Conservation (phyloP, 306 rosid species). For the Rubus parviflorus region DNA sequence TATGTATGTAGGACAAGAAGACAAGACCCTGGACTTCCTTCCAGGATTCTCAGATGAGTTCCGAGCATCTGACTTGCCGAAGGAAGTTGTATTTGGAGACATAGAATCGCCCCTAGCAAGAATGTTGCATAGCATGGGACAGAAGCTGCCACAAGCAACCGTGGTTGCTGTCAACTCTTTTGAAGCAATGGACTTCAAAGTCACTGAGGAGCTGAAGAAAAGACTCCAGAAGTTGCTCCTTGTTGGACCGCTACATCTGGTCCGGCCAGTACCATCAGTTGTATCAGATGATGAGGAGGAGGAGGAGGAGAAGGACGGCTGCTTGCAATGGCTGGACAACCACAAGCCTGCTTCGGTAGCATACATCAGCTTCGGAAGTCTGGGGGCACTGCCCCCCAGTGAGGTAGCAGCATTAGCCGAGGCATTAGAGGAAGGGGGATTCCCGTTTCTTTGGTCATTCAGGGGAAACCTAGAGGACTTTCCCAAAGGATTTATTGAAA, state of each 20-base stretch:
- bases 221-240: background rate
- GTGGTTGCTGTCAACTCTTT: background rate
- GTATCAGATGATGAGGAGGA: background rate
- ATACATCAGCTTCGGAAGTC: slow-evolving; percentile 8
- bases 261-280: background rate
- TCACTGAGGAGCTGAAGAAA: background rate
- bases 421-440: background rate
- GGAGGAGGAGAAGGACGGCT: background rate
- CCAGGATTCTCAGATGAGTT: background rate
- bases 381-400: background rate
- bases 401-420: background rate
- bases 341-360: background rate
- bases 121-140: background rate
- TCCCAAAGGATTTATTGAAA: slow-evolving; percentile 5
- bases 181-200: background rate
- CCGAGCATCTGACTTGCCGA: background rate
- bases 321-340: background rate
- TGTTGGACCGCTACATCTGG: background rate
- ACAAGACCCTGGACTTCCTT: background rate
- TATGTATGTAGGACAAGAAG: background rate
- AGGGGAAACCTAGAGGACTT: background rate
- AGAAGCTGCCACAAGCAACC: background rate
- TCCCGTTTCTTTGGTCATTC: background rate
- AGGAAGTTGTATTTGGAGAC: background rate
- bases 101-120: background rate